Base-by-base conservation (phyloP, 1,139 yeast genomes). In the Pichia terricola region DNA sequence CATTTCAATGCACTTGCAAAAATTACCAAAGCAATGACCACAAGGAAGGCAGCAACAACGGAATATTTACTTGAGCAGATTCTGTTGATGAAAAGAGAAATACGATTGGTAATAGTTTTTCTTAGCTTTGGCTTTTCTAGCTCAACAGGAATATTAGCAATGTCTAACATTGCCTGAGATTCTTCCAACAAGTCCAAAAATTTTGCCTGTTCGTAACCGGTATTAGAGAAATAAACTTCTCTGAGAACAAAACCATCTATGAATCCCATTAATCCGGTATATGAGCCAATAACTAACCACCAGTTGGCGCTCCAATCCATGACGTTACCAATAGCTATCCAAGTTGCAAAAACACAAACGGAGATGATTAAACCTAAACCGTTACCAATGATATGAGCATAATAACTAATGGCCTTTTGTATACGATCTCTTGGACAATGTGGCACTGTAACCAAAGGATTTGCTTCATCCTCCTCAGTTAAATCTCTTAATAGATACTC, bases 81-180 rank as follows among this genome's bases (percentile, higher is more conserved):
- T 4, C 38, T 10, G 38, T 50, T 50, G 5, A 51, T 49, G 2
- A 32, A 48, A 43, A 45, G 40, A 1, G 66, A 62, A 8, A 61
- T 53, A 35, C 49, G 56, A 40, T 54, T 57, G 26, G 52, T 44
- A 7, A 57, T 8, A 5, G 55, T 47, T 27, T 49, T 45, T 22
- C 46, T 40, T 4, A 53, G 46, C n/a, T 44, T 43, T 5, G 52
- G 51, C 4, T 39, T 38, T 4, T 50, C 36, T 28, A 53, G 34
- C 11, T 44, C 46, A 31, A 40, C 28, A 9, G 45, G 38, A 48
- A 89, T 76, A 34, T 82, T 77, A 45, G 85, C 79, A 34, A 74
- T 70, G 47, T 69, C 67, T 48, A 89, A 72, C 31, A 84, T 89
- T 37, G 80, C 86, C 57, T 73, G 78, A 58, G 77, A 73, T 44